Percentiles rank a stretch among this genome's conserved stretches.
These are phyloP conservation scores for Candolleomyces efflorescens DNA, from an alignment of 768 basidiomycete genomes.

Conservation along the genomic window DNA sequence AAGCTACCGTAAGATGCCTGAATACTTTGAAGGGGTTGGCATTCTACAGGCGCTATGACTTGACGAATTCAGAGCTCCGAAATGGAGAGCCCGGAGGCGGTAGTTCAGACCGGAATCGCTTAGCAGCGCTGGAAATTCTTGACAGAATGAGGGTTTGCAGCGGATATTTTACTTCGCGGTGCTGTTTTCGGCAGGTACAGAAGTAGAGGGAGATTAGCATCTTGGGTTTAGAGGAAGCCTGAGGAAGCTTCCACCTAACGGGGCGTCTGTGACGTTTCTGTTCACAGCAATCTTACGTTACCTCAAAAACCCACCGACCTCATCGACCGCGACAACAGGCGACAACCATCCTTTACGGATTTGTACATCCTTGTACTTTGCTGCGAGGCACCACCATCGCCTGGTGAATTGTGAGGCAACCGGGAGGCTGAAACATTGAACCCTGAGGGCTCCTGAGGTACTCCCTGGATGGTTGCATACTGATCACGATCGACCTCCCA, in stretches of 20 bases:
- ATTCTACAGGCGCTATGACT: no score
- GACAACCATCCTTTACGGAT: not conserved
- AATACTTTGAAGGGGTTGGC: no score
- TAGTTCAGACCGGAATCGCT: not conserved
- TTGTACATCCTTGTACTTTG: not conserved
- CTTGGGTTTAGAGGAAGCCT: not conserved
- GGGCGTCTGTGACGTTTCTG: not conserved
- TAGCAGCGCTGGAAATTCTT: not conserved
- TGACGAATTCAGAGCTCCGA: not conserved
- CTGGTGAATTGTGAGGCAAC: not conserved
- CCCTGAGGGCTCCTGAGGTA: no score
- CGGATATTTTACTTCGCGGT: not conserved
- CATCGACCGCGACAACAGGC: not conserved
- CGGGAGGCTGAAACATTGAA: no score
- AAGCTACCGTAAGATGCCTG: no score
- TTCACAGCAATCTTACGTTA: not conserved
- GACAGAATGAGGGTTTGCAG: not conserved
- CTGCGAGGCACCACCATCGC: not conserved
- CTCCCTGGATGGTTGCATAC: no score
- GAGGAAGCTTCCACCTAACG: not conserved
- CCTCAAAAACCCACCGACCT: not conserved
- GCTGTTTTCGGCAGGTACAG: not conserved
- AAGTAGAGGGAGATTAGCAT: not conserved
- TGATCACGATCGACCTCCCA: no score
- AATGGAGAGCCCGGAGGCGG: not conserved